Base-by-base conservation (phyloP, 371 early-diverging fungal genomes). In the Rhizopus delemar region DNA sequence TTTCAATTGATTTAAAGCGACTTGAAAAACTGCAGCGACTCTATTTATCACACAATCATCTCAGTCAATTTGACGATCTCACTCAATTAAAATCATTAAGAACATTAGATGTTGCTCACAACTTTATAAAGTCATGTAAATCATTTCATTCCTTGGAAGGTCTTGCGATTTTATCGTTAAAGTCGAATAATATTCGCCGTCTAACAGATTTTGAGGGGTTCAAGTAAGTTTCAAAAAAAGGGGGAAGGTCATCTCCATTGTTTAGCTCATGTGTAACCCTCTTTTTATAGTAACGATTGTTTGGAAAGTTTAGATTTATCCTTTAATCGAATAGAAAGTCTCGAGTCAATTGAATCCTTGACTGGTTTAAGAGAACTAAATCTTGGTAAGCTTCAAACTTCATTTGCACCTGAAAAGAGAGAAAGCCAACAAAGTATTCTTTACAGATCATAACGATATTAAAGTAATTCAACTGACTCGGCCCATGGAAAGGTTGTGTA, bases 271-370 rank as follows among this genome's bases (percentile, higher is more conserved):
- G 22, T 22, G 22, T 22, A 22, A 22, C 22, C 22, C 7, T 32
- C 31, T 38, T n/a, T 50, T 8, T 43, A 22, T 38, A 35, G 6
- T 31, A 13, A 43, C 9, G 35, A 0, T 28, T 38, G n/a, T 43
- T 43, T 85, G 16, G 85, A 85, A 58, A 73, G 59, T 7, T 57
- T 85, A 53, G 81, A 85, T 60, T 62, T 81, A 3, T 77, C 85
- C 1, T 66, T 72, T 53, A 85, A 85, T 58, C 71, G 75, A 33
- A 77, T 85, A 15, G 71, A 79, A 53, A 60, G 72, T 36, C 54
- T 84, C 7, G 80, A 81, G 8, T 66, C 74, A 3, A 60, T 82
- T 3, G 76, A 82, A 58, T 58, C 65, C 1, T 63, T 84, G 29
- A 32, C 38, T 8, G 66, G 69, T 9, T 65, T 83, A 33, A 66